Conservation (phyloP, 2,329 filamentous ascomycete genomes). For the Didymella sp. region DNA sequence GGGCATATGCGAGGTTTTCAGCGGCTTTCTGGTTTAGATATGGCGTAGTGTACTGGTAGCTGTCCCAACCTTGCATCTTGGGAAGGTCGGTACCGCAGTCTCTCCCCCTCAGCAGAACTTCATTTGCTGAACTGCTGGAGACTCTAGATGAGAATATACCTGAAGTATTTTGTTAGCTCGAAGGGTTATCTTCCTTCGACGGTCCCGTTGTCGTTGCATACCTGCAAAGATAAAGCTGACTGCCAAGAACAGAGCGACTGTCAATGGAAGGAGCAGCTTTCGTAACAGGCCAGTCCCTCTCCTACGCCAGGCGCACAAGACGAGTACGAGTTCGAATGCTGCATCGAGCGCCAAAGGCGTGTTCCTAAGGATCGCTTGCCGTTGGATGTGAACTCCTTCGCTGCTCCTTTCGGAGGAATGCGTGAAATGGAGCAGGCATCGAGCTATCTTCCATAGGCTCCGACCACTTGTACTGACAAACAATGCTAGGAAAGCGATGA, state of each 20-base stretch:
- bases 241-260: not conserved
- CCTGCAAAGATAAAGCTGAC: slow-evolving; percentile 4
- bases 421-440: slow-evolving; percentile 20
- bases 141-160: slow-evolving; percentile 46
- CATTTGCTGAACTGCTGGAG: slow-evolving; percentile 38
- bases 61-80: not conserved
- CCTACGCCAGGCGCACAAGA: slow-evolving; percentile 1
- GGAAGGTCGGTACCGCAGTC: slow-evolving; percentile 24
- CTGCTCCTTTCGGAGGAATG: slow-evolving; percentile 11
- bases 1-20: slow-evolving; percentile 19
- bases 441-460: slow-evolving; percentile 25
- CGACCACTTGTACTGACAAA: slow-evolving; percentile 23
- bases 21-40: slow-evolving; percentile 11
- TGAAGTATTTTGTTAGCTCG: too few species aligned
- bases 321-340: slow-evolving; percentile 8
- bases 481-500: slow-evolving; percentile 36
- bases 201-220: too few species aligned
- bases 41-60: not conserved
- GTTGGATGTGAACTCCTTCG: slow-evolving; percentile 43
- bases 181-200: too few species aligned
- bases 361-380: slow-evolving; percentile 47
- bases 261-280: not conserved
- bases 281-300: not conserved
- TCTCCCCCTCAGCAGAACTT: slow-evolving; percentile 39
- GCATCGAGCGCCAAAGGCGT: slow-evolving; percentile 22